Evolutionary conservation across 192 early-diverging fungal species (phyloP).

Genomic region (Geosiphon pyriformis): DNA sequence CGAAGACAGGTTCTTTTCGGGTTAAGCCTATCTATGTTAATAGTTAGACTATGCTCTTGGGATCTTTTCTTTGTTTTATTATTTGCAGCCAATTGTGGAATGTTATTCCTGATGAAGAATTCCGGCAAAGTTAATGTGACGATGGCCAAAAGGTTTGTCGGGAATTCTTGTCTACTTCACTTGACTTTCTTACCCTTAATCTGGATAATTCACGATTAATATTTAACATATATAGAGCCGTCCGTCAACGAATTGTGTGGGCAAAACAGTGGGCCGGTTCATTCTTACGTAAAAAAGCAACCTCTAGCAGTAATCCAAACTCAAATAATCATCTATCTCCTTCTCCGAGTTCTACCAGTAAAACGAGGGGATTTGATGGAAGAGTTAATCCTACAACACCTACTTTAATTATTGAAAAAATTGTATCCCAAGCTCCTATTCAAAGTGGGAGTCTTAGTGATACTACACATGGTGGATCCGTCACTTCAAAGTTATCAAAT

Average conservation of each 20-base stretch:
- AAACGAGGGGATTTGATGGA: slow-evolving; percentile 1
- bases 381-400: not conserved
- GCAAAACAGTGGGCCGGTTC: slow-evolving; percentile 49
- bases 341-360: slow-evolving; percentile 6
- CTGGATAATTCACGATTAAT: not conserved
- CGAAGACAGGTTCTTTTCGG: slow-evolving; percentile 41
- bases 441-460: slow-evolving; percentile 25
- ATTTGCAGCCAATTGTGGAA: slow-evolving; percentile 41
- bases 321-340: not conserved
- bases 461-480: slow-evolving; percentile 12
- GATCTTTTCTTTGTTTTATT: slow-evolving; percentile 46
- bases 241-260: slow-evolving; percentile 46
- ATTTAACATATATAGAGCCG: slow-evolving; percentile 25
- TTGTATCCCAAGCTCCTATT: slow-evolving; percentile 7
- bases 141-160: slow-evolving; percentile 43
- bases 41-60: slow-evolving; percentile 43
- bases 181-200: no score
- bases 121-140: slow-evolving; percentile 47
- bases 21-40: slow-evolving; percentile 36
- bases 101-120: slow-evolving; percentile 52
- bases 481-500: not conserved
- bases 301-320: slow-evolving; percentile 9
- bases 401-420: not conserved
- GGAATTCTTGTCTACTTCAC: not conserved
- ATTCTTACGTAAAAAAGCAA: slow-evolving; percentile 28